Percentiles rank a stretch among this genome's conserved stretches.
phyloP scores from a whole-genome alignment of 2,329 filamentous ascomycete genomes.

The Cladophialophora exuberans region DNA sequence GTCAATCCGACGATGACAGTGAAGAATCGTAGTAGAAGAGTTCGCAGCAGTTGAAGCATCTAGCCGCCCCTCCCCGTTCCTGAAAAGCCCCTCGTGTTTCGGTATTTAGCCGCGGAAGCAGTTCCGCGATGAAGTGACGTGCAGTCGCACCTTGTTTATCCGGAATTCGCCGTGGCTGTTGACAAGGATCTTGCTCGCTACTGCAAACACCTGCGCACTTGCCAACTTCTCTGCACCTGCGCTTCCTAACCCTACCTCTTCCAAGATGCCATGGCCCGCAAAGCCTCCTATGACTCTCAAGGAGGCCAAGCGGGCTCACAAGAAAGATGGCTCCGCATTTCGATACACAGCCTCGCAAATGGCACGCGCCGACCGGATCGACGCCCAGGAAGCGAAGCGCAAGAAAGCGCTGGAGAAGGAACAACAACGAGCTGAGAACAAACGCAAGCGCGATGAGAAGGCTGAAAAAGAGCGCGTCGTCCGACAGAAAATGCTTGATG shows the following conservation, averaged over 20 bases:
- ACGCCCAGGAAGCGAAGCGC: conserved; percentile 27
- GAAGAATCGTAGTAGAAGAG: conserved; percentile 17
- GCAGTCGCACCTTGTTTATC: conserved; percentile 5
- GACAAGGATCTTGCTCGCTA: neutral
- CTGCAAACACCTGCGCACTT: neutral
- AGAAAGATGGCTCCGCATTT: conserved; percentile 28
- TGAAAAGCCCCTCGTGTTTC: neutral
- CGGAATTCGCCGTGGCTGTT: neutral
- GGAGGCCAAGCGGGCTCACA: conserved; percentile 32
- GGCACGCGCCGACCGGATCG: conserved; percentile 29
- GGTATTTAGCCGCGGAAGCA: neutral
- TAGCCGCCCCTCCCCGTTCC: too few species aligned
- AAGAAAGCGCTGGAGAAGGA: conserved; percentile 30
- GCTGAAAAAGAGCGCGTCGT: conserved; percentile 25
- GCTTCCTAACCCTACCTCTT: neutral
- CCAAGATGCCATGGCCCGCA: conserved; percentile 25
- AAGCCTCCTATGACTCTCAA: conserved; percentile 33
- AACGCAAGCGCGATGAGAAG: conserved; percentile 32
- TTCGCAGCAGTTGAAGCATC: too few species aligned
- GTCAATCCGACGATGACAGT: conserved; percentile 23
- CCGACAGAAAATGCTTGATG: conserved; percentile 29
- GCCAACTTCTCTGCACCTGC: neutral
- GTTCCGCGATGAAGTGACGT: conserved; percentile 13
- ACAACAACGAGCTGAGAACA: conserved; percentile 27
- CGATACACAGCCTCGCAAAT: conserved; percentile 30